These are phyloP conservation scores for Colletotrichum camelliae DNA, from an alignment of 2,329 filamentous ascomycete species.

Conservation along the genomic window DNA sequence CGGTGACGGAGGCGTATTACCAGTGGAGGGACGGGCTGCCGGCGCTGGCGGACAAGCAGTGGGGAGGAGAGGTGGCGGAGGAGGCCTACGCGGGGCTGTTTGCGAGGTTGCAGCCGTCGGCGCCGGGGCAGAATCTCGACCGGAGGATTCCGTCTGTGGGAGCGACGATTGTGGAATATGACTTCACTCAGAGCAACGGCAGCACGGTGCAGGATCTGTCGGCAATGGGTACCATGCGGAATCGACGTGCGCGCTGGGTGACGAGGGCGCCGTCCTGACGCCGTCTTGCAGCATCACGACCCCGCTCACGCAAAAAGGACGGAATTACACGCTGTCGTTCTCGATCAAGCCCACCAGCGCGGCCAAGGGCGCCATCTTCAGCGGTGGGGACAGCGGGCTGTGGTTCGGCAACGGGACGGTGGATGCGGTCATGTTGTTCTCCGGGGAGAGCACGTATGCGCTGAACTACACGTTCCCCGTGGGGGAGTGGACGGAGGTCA, in stretches of 20 bases:
- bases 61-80: slow-evolving; percentile 26
- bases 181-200: not conserved
- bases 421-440: slow-evolving; percentile 19
- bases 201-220: slow-evolving; percentile 20
- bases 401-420: slow-evolving; percentile 22
- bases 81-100: slow-evolving; percentile 7
- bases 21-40: slow-evolving; percentile 28
- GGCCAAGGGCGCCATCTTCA: slow-evolving; percentile 13
- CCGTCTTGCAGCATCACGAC: slow-evolving; percentile 48
- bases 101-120: slow-evolving; percentile 22
- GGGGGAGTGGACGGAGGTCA: slow-evolving; percentile 14
- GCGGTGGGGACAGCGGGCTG: slow-evolving; percentile 19
- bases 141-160: slow-evolving; percentile 20
- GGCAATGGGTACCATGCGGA: slow-evolving; percentile 24
- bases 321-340: slow-evolving; percentile 60
- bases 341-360: slow-evolving; percentile 31
- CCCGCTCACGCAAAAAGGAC: slow-evolving; percentile 57
- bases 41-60: slow-evolving; percentile 30
- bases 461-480: slow-evolving; percentile 23
- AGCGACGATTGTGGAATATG: slow-evolving; percentile 24
- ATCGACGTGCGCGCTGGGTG: not conserved
- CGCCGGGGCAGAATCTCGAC: slow-evolving; percentile 28
- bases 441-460: slow-evolving; percentile 19
- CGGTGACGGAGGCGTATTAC: slow-evolving; percentile 29
- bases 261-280: slow-evolving; percentile 31